Evolutionary conservation across 1,139 yeast species (phyloP), one percentile per base, ranked within the genome.

Genomic region (Tardiomyces blankii): DNA sequence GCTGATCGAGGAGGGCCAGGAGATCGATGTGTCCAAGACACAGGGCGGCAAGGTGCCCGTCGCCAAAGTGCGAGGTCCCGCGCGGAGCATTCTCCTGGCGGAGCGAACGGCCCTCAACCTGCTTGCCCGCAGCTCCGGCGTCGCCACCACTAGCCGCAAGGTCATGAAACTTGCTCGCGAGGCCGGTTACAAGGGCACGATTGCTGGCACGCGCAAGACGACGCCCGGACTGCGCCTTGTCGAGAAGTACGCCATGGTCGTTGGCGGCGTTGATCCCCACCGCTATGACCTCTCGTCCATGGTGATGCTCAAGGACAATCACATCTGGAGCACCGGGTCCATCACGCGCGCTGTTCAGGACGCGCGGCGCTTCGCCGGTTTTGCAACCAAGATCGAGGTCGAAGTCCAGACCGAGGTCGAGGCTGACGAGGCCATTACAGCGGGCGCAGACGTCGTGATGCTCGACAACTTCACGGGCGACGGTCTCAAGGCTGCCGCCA

Each of bases 181-280:
- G 40, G 68, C 76, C n/a, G 94, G 95, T 0, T 89, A 80, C 62
- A 69, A 68, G 2, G 97, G 96, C 0, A 72, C 82, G 33, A 86
- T 89, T 61, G 96, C 97, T 0, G 97, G 97, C n/a, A 89, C 97
- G 1, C 77, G 97, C 59, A 89, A 89, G 64, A 89, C 96, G n/a
- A 89, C 97, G 0, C 97, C 97, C 0, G 97, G 97, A 0, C 74
- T 89, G 53, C 76, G 97, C 57, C 71, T 80, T 40, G 68, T 89
- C 48, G 97, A 91, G 60, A 89, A 89, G 63, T 89, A 89, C 64
- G 82, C 95, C 38, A 89, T 89, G 97, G 68, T 87, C 39, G 94
- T 89, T 12, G 97, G 96, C 23, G 96, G 96, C 8, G 86, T 87
- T 47, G 97, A 89, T 61, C 77, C 94, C 49, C 97, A 89, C 64